Evolutionary conservation across 1,284 basidiomycete species (phyloP), one percentile per base, ranked within the genome.

Genomic region (Tremellales sp.): DNA sequence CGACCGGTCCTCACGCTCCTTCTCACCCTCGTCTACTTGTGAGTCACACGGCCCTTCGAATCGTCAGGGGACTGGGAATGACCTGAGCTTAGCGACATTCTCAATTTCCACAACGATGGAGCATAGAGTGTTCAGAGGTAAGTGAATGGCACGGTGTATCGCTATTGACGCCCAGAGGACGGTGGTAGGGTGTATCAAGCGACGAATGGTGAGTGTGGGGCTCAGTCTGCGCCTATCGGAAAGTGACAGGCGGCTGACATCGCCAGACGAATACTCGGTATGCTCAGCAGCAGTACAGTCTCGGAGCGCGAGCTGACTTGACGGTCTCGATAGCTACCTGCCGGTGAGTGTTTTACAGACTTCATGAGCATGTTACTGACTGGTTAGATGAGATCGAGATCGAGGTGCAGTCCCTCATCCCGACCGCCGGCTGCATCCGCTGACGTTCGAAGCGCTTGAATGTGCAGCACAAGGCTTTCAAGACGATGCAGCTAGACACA

Each of bases 381-480:
- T 8, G 29, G 29, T 8, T 31, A 49, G 48, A 49, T 25, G 24
- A 44, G 2, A 6, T 13, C 8, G 48, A 49, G 25, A 33, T 36
- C 25, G 48, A 44, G 22, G 48, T 49, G 21, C n/a, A 31, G 35
- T 21, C 3, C n/a, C n/a, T n/a, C n/a, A n/a, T n/a, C n/a, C n/a
- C n/a, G n/a, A n/a, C n/a, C n/a, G n/a, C n/a, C n/a, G n/a, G n/a
- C n/a, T n/a, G 29, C 29, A 8, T 15, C 8, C 15, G 15, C 29
- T 31, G 29, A 31, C 29, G n/a, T n/a, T 25, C 6, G 8, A 40
- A 56, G 54, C 51, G 54, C 1, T 25, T 56, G 12, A 48, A 56
- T n/a, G 43, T 40, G 7, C 54, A 56, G 29, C 54, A 56, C 37
- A 22, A 35, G 19, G 54, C 31, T 8, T 39, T 53, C 42, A 52